A percentile compares a stretch with the other conserved stretches of the same genome.
These are phyloP conservation scores for Tricholoma matsutake DNA, from an alignment of 768 basidiomycete species.

Conservation along the genomic window DNA sequence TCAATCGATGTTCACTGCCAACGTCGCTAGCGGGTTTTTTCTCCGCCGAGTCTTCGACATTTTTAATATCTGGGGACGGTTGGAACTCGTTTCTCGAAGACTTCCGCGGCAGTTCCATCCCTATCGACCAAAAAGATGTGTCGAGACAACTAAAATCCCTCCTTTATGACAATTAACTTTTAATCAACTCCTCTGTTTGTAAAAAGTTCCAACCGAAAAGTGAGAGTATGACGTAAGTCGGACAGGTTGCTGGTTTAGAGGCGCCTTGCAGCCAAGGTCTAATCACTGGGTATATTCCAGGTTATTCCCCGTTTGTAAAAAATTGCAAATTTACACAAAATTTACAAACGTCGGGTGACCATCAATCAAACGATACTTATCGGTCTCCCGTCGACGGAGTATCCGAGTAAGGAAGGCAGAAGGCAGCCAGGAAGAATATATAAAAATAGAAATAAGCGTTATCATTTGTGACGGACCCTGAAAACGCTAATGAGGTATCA, in stretches of 20 bases:
- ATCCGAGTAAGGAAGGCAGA: too few species aligned
- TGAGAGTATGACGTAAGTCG: not conserved
- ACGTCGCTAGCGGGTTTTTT: not conserved
- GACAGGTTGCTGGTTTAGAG: not conserved
- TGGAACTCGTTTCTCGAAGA: not conserved
- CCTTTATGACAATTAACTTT: not conserved
- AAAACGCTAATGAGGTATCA: not conserved
- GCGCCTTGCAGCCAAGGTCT: not conserved
- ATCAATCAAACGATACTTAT: too few species aligned
- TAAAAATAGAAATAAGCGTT: too few species aligned
- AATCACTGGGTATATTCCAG: too few species aligned
- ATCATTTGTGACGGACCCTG: not conserved
- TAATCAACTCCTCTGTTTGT: too few species aligned
- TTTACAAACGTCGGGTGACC: too few species aligned
- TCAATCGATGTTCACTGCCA: conserved; percentile 11
- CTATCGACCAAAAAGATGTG: not conserved
- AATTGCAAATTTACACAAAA: not conserved
- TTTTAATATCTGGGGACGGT: not conserved
- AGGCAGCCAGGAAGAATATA: too few species aligned
- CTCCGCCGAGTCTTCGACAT: not conserved
- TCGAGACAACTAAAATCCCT: not conserved
- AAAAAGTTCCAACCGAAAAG: not conserved
- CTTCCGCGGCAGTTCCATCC: not conserved
- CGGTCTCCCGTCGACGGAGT: too few species aligned
- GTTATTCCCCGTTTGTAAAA: not conserved